Conservation (phyloP, 1,284 basidiomycete species). For the Pseudozyma thailandica region DNA sequence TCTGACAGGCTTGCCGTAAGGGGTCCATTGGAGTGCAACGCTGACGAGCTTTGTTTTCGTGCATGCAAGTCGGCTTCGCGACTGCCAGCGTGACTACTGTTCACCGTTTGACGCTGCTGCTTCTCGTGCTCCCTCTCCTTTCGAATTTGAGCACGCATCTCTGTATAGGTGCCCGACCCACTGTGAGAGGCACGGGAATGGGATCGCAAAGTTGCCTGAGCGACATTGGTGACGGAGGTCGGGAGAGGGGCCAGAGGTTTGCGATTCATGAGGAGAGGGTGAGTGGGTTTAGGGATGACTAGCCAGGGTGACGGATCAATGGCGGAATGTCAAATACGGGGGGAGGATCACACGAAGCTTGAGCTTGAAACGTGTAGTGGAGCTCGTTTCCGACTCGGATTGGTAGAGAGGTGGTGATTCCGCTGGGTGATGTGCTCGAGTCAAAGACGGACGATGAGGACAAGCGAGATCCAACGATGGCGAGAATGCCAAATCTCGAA, state of each 20-base stretch:
- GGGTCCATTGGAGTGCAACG: constrained; percentile 2
- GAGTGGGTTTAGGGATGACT: not conserved
- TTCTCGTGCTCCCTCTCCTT: constrained; percentile 46
- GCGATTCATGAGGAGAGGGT: constrained; percentile 29
- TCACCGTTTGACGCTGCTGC: constrained; percentile 4
- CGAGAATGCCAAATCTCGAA: not conserved
- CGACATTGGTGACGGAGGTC: constrained; percentile 35
- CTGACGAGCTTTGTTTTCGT: constrained; percentile 4
- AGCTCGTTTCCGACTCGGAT: not conserved
- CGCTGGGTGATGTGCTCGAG: not conserved
- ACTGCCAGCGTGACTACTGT: not conserved
- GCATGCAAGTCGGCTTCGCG: constrained; percentile 8
- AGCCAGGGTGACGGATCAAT: not conserved
- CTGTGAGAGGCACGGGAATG: constrained; percentile 42
- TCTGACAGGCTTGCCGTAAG: constrained; percentile 36
- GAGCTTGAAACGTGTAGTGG: constrained; percentile 9
- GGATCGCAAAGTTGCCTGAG: constrained; percentile 22
- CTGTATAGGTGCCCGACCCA: constrained; percentile 51
- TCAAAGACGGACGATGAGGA: constrained; percentile 1
- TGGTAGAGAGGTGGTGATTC: not conserved
- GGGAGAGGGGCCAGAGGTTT: constrained; percentile 24
- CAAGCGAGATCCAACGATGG: constrained; percentile 4
- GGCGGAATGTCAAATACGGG: not conserved
- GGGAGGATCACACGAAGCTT: constrained; percentile 1
- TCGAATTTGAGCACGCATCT: constrained; percentile 48